A percentile compares a stretch with the other conserved stretches of the same genome.
phyloP scores from a whole-genome alignment of 2,329 filamentous ascomycete species.

The Talaromyces islandicus region DNA sequence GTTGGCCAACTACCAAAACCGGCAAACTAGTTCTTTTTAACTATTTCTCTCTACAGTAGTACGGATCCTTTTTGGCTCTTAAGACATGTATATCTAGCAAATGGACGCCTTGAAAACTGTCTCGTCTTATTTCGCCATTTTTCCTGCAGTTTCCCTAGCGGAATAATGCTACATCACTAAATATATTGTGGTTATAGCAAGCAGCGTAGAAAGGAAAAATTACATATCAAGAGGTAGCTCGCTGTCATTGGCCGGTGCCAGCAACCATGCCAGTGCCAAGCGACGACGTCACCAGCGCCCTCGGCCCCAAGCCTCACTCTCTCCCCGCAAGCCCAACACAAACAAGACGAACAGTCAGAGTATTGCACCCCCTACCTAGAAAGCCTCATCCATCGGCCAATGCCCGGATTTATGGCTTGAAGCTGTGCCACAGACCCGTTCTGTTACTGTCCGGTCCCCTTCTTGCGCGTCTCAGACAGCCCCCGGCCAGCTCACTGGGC shows the following conservation, averaged over 20 bases:
- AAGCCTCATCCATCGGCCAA: not conserved
- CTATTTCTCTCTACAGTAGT: not conserved
- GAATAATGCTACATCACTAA: not conserved
- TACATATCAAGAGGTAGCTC: not conserved
- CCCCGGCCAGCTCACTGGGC: not conserved
- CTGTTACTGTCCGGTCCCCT: not conserved
- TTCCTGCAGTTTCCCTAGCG: too few species aligned
- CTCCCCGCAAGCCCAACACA: not conserved
- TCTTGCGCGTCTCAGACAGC: not conserved
- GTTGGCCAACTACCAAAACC: not conserved
- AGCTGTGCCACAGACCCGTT: not conserved
- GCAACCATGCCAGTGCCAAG: not conserved
- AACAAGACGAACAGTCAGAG: not conserved
- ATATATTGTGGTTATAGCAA: not conserved
- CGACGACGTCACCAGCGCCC: not conserved
- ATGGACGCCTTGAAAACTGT: not conserved
- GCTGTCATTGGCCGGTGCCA: not conserved
- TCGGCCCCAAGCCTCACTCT: not conserved
- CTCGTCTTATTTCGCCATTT: not conserved
- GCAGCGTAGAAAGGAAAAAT: not conserved
- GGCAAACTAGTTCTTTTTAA: not conserved
- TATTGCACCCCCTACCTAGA: not conserved
- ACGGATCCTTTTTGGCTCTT: not conserved
- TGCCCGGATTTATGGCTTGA: not conserved
- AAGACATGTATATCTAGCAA: not conserved